These are phyloP conservation scores for Kalmusia sp. DNA, from an alignment of 2,329 filamentous ascomycete species.

Conservation along the genomic window DNA sequence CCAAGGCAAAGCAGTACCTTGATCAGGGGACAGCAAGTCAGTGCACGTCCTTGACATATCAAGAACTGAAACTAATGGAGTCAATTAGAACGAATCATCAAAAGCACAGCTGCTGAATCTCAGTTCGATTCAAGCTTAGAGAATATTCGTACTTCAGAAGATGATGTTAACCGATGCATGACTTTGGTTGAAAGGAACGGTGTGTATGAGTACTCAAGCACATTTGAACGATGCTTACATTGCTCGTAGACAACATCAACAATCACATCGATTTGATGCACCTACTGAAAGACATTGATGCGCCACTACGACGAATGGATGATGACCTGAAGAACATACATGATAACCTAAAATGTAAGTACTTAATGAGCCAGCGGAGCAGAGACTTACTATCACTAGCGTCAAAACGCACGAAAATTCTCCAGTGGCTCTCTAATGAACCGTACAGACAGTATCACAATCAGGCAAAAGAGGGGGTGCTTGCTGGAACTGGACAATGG, in stretches of 20 bases:
- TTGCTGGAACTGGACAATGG: constrained; percentile 22
- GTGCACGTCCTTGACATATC: not conserved
- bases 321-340: constrained; percentile 14
- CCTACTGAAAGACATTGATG: constrained; percentile 11
- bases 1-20: constrained; percentile 18
- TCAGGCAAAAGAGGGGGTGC: constrained; percentile 13
- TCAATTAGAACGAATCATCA: constrained; percentile 12
- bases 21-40: constrained; percentile 14
- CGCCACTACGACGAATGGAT: constrained; percentile 17
- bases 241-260: constrained; percentile 11
- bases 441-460: constrained; percentile 22
- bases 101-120: constrained; percentile 11
- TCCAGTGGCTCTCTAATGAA: constrained; percentile 20
- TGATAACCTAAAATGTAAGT: constrained; percentile 17
- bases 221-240: constrained; percentile 8
- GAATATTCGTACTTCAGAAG: constrained; percentile 13
- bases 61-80: constrained; percentile 8
- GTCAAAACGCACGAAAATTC: constrained; percentile 13
- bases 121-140: constrained; percentile 11
- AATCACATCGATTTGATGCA: constrained; percentile 10
- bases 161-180: constrained; percentile 13
- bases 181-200: constrained; percentile 16
- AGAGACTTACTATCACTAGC: constrained; percentile 12
- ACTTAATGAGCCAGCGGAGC: not conserved
- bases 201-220: constrained; percentile 9